Evolutionary conservation across 441 rosid species (phyloP), one percentile per base, ranked within the genome.

Genomic region (Corymbia calophylla): DNA sequence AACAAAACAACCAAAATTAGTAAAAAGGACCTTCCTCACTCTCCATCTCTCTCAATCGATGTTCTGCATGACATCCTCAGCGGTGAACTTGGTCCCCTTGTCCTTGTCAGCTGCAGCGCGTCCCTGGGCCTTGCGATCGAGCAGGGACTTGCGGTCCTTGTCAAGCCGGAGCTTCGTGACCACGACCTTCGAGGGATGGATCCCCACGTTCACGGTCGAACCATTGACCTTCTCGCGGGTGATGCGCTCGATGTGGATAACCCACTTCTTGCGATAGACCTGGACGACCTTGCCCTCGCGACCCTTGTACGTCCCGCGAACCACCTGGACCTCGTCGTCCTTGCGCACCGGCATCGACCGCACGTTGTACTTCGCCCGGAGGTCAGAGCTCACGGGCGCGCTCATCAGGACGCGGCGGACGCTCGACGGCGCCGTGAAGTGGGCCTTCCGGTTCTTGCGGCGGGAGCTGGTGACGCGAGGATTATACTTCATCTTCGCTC

Each of bases 211-310:
- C 48, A 97, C 97, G 23, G 99, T 97, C 13, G 97, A 94, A 6
- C 97, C 97, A 86, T 97, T 95, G 44, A 96, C 98, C 91, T 95
- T 96, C 97, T 96, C 97, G 47, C 98, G 88, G 1, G 97, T 96
- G 89, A 97, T 97, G 64, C 97, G 94, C 94, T 96, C 98, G 89
- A 97, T 93, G 95, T 97, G 99, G 91, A 97, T 96, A 39, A 96
- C 99, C 99, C 99, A 97, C 88, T 97, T 97, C 47, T 94, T 93
- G 66, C 97, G 95, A 92, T 97, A 96, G 7, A 97, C 97, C 93
- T 95, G 97, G 5, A 97, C 97, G 0, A 97, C 96, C 90, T 96
- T 96, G 6, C 99, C 99, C 85, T 97, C 97, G 15, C 97, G 95
- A 2, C 97, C 98, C 92, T 95, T 96, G 94, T 90, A 95, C 11